Evolutionary conservation across 768 basidiomycete genomes (phyloP).

Genomic region (Cystofilobasidium macerans): DNA sequence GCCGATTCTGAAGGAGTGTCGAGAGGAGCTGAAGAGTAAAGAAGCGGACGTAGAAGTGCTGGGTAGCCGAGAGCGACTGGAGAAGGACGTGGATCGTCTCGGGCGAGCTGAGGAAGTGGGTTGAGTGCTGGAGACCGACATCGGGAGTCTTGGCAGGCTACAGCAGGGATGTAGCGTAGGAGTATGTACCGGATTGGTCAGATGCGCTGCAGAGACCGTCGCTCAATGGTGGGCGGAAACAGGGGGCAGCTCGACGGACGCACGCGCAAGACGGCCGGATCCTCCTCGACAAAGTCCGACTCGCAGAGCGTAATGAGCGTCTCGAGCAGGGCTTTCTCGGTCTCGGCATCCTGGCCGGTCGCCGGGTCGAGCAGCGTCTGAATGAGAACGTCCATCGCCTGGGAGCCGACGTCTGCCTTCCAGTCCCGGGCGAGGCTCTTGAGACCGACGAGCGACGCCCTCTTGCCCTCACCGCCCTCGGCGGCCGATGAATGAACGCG

Average conservation of each 20-base stretch:
- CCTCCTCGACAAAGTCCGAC: slow-evolving; percentile 40
- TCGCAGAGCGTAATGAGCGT: slow-evolving; percentile 79
- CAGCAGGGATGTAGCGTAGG: background rate
- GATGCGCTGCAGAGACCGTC: background rate
- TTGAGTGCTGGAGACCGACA: slow-evolving; percentile 73
- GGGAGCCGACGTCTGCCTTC: slow-evolving; percentile 74
- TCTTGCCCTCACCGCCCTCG: slow-evolving; percentile 65
- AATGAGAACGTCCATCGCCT: slow-evolving; percentile 63
- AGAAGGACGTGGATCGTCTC: slow-evolving; percentile 65
- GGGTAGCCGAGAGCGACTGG: slow-evolving; percentile 53
- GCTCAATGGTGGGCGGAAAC: no score
- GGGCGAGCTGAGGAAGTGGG: slow-evolving; percentile 58
- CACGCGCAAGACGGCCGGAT: background rate
- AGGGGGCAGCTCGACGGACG: background rate
- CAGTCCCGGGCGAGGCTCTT: slow-evolving; percentile 87
- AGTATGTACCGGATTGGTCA: no score
- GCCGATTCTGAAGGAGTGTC: slow-evolving; percentile 66
- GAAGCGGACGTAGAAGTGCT: slow-evolving; percentile 75
- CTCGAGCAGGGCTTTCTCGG: slow-evolving; percentile 83
- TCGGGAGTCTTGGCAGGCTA: slow-evolving; percentile 45
- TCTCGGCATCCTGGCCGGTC: slow-evolving; percentile 80
- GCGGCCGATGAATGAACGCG: slow-evolving; percentile 48
- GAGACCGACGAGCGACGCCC: slow-evolving; percentile 82
- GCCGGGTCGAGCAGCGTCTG: slow-evolving; percentile 67
- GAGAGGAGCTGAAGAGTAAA: slow-evolving; percentile 71